Conservation (phyloP, 2,329 filamentous ascomycete genomes). For the Blastomyces parvus region DNA sequence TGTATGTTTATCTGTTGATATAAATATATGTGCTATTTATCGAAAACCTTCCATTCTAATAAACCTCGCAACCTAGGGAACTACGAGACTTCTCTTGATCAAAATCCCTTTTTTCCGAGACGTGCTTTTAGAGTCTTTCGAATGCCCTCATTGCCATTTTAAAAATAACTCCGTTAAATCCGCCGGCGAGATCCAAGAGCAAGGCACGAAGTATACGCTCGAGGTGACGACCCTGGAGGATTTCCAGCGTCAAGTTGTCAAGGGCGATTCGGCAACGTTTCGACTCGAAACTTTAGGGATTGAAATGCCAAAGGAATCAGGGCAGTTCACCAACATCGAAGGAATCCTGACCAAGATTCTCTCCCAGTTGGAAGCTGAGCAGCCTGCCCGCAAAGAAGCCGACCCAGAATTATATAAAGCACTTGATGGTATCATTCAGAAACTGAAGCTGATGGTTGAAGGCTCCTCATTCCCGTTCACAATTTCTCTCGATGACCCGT, state of each 20-base stretch:
- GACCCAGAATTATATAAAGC: slow-evolving; percentile 70
- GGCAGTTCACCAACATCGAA: slow-evolving; percentile 89
- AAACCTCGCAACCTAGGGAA: slow-evolving; percentile 49
- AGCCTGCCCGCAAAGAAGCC: slow-evolving; percentile 69
- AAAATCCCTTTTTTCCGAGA: slow-evolving; percentile 96
- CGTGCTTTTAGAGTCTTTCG: slow-evolving; percentile 94
- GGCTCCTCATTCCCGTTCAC: slow-evolving; percentile 79
- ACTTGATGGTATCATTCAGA: slow-evolving; percentile 64
- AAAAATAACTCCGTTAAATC: slow-evolving; percentile 91
- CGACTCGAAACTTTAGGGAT: slow-evolving; percentile 86
- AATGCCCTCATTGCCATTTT: slow-evolving; percentile 79
- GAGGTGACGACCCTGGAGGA: slow-evolving; percentile 64
- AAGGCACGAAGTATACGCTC: slow-evolving; percentile 74
- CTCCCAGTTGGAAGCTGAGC: slow-evolving; percentile 70
- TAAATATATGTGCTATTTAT: neutral
- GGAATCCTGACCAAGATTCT: slow-evolving; percentile 71
- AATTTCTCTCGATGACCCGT: slow-evolving; percentile 76
- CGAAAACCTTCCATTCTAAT: slow-evolving; percentile 3
- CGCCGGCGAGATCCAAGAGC: slow-evolving; percentile 83
- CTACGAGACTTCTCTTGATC: slow-evolving; percentile 77
- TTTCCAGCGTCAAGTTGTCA: slow-evolving; percentile 79
- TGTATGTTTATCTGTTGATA: slow-evolving; percentile 36
- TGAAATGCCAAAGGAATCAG: slow-evolving; percentile 82
- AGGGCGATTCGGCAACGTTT: slow-evolving; percentile 77
- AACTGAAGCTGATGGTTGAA: slow-evolving; percentile 65